Conservation (phyloP, 2,329 filamentous ascomycete species). For the Aspergillus candidus region DNA sequence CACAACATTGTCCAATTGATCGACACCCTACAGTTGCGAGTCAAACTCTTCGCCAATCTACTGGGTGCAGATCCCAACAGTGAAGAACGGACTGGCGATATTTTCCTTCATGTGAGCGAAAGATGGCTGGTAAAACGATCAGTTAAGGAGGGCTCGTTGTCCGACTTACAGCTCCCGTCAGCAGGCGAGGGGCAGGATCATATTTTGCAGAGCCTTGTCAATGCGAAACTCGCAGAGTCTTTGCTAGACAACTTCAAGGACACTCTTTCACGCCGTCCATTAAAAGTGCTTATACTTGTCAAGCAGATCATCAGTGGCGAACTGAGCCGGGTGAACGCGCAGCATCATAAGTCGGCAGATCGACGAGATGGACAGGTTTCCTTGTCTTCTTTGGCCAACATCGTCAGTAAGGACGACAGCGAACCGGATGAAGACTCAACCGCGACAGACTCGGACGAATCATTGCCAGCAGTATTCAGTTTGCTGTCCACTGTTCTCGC, state of each 20-base stretch:
- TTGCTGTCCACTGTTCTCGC: constrained; percentile 39
- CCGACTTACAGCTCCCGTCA: constrained; percentile 10
- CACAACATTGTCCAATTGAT: constrained; percentile 30
- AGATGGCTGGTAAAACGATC: constrained; percentile 34
- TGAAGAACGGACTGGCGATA: constrained; percentile 36
- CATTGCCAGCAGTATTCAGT: constrained; percentile 37
- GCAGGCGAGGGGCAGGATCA: constrained; percentile 20
- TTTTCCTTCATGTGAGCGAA: constrained; percentile 39
- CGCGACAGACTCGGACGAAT: constrained; percentile 28
- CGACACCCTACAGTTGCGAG: constrained; percentile 31
- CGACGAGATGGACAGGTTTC: constrained; percentile 21
- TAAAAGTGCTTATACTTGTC: constrained; percentile 36
- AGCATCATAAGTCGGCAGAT: constrained; percentile 5
- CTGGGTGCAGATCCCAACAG: constrained; percentile 35
- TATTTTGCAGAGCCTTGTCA: constrained; percentile 33
- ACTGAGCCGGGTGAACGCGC: constrained; percentile 12
- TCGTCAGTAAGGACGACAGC: constrained; percentile 19
- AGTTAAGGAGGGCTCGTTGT: neutral
- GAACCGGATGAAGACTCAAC: constrained; percentile 9
- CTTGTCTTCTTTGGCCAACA: constrained; percentile 32
- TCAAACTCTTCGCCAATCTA: constrained; percentile 32
- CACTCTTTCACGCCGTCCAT: constrained; percentile 35
- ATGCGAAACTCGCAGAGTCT: constrained; percentile 38
- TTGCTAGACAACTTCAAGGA: constrained; percentile 40
- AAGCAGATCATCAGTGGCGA: constrained; percentile 39